Conservation (phyloP, 2,329 filamentous ascomycete genomes). For the Leptosphaerulina australis region DNA sequence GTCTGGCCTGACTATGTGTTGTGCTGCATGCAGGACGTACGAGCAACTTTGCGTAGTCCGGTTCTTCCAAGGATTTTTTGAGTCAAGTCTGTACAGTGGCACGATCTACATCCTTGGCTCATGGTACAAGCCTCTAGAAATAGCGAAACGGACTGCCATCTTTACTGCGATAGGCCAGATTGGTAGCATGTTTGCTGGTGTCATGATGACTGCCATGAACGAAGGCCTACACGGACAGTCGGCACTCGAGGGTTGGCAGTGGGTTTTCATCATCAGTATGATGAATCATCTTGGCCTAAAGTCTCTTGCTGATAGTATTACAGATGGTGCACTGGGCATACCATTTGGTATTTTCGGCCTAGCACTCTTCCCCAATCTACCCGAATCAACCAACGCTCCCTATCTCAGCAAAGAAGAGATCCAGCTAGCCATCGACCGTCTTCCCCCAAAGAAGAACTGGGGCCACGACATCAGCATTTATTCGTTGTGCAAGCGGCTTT, state of each 20-base stretch:
- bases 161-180: slow-evolving; percentile 40
- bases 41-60: slow-evolving; percentile 34
- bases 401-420: slow-evolving; percentile 36
- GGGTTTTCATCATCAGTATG: slow-evolving; percentile 39
- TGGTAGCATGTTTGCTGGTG: slow-evolving; percentile 41
- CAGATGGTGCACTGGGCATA: slow-evolving; percentile 40
- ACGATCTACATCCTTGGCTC: slow-evolving; percentile 41
- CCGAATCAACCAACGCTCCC: slow-evolving; percentile 31
- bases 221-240: slow-evolving; percentile 28
- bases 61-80: slow-evolving; percentile 38
- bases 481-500: slow-evolving; percentile 31
- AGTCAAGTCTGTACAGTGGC: slow-evolving; percentile 37
- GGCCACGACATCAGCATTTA: slow-evolving; percentile 33
- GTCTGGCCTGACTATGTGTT: slow-evolving; percentile 40
- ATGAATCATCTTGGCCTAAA: rapidly evolving
- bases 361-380: slow-evolving; percentile 37
- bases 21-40: slow-evolving; percentile 36
- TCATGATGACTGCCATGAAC: slow-evolving; percentile 45
- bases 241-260: slow-evolving; percentile 37
- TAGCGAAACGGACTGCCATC: slow-evolving; percentile 39
- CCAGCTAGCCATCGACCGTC: slow-evolving; percentile 33
- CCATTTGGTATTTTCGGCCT: slow-evolving; percentile 40
- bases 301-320: slow-evolving; percentile 5
- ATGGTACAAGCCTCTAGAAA: slow-evolving; percentile 39
- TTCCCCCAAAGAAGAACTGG: slow-evolving; percentile 34